A percentile compares a stretch with the other conserved stretches of the same genome.
These are phyloP conservation scores for Kodamaea sp. DNA, from an alignment of 1,139 yeast species.

Conservation along the genomic window DNA sequence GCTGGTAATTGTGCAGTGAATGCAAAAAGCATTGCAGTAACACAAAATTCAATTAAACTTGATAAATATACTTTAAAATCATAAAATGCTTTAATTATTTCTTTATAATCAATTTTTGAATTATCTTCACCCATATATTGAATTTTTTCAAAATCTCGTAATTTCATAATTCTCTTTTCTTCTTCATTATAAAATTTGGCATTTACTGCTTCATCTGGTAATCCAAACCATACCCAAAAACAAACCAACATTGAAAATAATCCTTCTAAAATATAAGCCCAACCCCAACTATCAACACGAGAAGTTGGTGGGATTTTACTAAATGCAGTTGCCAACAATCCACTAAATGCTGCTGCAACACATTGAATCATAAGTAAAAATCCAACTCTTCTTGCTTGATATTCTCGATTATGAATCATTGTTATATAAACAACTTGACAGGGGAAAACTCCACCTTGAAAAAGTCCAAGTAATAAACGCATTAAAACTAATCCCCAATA, in stretches of 20 bases:
- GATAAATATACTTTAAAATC: conserved; percentile 4
- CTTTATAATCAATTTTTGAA: neutral
- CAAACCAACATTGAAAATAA: conserved; percentile 4
- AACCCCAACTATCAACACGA: conserved; percentile 2
- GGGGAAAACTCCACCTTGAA: conserved; percentile 5
- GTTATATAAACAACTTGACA: conserved; percentile 5
- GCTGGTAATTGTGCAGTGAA: conserved; percentile 3
- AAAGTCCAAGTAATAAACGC: conserved; percentile 4
- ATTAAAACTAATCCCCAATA: conserved; percentile 3
- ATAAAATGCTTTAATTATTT: conserved; percentile 1
- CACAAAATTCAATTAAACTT: conserved; percentile 1
- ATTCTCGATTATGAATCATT: conserved; percentile 5
- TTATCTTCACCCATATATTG: conserved; percentile 4
- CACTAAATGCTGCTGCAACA: conserved; percentile 5
- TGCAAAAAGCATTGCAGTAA: conserved; percentile 4
- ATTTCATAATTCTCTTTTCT: conserved; percentile 5
- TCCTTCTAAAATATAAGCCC: conserved; percentile 5
- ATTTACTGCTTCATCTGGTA: conserved; percentile 5
- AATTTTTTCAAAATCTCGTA: conserved; percentile 5
- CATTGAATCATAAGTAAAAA: conserved; percentile 4
- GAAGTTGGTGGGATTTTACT: conserved; percentile 1
- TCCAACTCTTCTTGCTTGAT: conserved; percentile 4
- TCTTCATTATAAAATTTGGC: conserved; percentile 3
- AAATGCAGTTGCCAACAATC: conserved; percentile 3
- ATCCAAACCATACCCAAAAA: conserved; percentile 5